These are phyloP conservation scores for Podila epicladia DNA, from an alignment of 192 early-diverging fungal species.

Conservation along the genomic window DNA sequence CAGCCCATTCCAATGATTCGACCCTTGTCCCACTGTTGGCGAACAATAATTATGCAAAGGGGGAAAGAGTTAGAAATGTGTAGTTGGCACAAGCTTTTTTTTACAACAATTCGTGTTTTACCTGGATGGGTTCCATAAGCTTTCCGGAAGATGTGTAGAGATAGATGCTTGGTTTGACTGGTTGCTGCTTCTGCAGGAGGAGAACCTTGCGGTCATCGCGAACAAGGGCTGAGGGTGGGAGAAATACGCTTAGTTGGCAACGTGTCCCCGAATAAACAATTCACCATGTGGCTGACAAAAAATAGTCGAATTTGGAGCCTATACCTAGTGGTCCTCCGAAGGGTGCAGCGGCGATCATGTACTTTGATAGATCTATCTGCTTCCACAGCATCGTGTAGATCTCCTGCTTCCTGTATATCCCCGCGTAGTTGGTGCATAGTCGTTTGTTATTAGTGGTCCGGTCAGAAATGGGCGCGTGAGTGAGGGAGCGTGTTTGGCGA, in stretches of 20 bases:
- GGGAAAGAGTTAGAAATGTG: not conserved
- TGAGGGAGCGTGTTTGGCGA: not conserved
- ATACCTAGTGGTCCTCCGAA: slow-evolving; percentile 95
- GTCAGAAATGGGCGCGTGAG: not conserved
- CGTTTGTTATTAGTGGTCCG: not conserved
- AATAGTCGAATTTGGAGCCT: not conserved
- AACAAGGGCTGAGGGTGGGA: slow-evolving; percentile 76
- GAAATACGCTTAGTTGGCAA: not conserved
- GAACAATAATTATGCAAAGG: not conserved
- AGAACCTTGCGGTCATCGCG: slow-evolving; percentile 89
- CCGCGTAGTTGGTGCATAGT: too few relatives aligned
- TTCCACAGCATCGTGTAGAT: slow-evolving; percentile 92
- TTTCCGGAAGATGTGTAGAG: slow-evolving; percentile 90
- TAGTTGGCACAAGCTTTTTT: not conserved
- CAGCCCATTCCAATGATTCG: slow-evolving; percentile 93
- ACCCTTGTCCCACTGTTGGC: slow-evolving; percentile 82
- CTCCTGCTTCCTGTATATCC: slow-evolving; percentile 69
- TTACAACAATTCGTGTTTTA: slow-evolving; percentile 18
- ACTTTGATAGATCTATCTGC: slow-evolving; percentile 86
- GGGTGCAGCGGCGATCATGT: slow-evolving; percentile 83
- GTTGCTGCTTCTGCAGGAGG: slow-evolving; percentile 74
- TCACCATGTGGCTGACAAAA: not conserved
- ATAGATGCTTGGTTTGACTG: slow-evolving; percentile 81
- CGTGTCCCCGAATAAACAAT: not conserved
- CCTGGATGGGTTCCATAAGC: slow-evolving; percentile 86